phyloP scores from a whole-genome alignment of 208 protist genomes.

The Leishmania aethiopica region DNA sequence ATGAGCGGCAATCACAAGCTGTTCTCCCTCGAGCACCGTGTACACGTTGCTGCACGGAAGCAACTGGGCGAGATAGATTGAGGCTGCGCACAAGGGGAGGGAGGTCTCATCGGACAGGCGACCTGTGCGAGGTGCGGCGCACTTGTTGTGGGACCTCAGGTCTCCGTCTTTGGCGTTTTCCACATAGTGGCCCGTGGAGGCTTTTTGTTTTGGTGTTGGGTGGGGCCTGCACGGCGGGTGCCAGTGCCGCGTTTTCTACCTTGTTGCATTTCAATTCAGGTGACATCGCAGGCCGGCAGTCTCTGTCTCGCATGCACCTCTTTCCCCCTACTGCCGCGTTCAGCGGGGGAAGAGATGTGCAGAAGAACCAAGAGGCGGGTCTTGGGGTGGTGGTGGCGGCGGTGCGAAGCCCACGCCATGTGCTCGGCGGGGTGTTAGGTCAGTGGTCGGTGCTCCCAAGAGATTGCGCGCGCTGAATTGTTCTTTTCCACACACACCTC shows the following conservation, averaged over 20 bases:
- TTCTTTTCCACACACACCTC: neutral
- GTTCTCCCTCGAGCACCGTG: slow-evolving; percentile 79
- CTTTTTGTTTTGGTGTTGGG: neutral
- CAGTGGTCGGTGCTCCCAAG: neutral
- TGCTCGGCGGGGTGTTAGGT: neutral
- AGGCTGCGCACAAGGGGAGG: neutral
- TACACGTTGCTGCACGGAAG: slow-evolving; percentile 70
- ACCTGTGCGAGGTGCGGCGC: neutral
- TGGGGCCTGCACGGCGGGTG: neutral
- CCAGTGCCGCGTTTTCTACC: neutral
- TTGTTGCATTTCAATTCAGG: neutral
- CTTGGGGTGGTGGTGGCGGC: neutral
- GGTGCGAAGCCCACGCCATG: neutral
- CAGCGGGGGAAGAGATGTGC: neutral
- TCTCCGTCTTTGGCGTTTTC: neutral
- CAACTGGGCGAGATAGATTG: slow-evolving; percentile 68
- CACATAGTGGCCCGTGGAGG: neutral
- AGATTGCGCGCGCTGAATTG: neutral
- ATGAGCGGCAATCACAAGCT: slow-evolving; percentile 92
- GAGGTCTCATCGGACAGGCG: neutral
- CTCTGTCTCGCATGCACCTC: no score
- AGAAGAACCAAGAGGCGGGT: neutral
- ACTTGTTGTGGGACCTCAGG: neutral
- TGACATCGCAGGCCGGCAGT: no score
- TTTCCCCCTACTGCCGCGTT: neutral